Evolutionary conservation across 2,329 filamentous ascomycete genomes (phyloP), one percentile per base, ranked within the genome.

Genomic region (Arthroderma uncinatum): DNA sequence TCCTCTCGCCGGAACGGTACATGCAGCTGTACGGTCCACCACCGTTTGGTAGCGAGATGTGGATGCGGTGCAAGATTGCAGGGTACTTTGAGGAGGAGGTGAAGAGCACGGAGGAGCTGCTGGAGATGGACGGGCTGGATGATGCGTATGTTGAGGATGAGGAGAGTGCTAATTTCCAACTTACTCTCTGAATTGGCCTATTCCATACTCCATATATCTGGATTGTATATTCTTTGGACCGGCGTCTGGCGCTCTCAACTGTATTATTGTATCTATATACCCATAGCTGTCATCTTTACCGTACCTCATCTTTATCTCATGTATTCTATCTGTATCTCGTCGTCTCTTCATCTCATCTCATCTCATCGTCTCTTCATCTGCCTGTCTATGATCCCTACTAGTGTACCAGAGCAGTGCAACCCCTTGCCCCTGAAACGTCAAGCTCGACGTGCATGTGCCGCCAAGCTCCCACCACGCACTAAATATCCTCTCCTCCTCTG

Each of bases 21-120:
- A 67, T 74, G 58, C 66, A 72, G 58, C 66, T 74, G 1, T 73
- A 75, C 53, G 73, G 74, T 9, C 63, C 66, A 10, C 72, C 73
- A 10, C 69, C 72, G 5, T 64, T 71, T 37, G 74, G 72, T 10
- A 73, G 70, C 34, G 72, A 74, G 36, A 74, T 74, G 71, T 74
- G 73, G 70, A 66, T 66, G 42, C 66, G 69, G 34, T 71, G 74
- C 63, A 71, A 70, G 60, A 62, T 66, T 39, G 67, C 68, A 10
- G 71, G 71, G 50, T 67, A 68, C 44, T 70, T 75, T 57, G 70
- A 74, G 23, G 57, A 61, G 23, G 63, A 65, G 12, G 61, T 62
- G 40, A 64, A 65, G 30, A 39, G 25, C 16, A 53, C 50, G 5
- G 33, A 53, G 52, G 64, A 63, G 4, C 10, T 25, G 12, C 34